Percentiles rank a stretch among this genome's conserved stretches.
These are phyloP conservation scores for Mortierella sp. DNA, from an alignment of 371 early-diverging fungal species.

Conservation along the genomic window DNA sequence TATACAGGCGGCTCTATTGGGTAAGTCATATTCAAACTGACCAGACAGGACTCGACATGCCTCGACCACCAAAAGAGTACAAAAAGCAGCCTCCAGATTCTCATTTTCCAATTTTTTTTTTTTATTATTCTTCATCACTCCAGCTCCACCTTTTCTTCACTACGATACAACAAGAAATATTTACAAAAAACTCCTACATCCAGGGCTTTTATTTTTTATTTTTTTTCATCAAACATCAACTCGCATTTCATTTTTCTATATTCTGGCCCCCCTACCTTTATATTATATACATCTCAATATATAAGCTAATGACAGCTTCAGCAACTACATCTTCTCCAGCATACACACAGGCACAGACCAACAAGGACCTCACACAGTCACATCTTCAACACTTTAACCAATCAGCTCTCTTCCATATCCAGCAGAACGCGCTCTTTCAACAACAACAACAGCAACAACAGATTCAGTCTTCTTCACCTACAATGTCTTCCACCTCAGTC, in stretches of 20 bases:
- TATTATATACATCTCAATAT: too few species aligned
- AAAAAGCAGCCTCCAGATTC: conserved; percentile 12
- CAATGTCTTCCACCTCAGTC: conserved; percentile 20
- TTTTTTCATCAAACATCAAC: background rate
- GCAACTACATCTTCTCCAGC: conserved; percentile 5
- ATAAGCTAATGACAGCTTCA: conserved; percentile 26
- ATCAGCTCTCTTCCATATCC: conserved; percentile 10
- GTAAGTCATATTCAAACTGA: background rate
- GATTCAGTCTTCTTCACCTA: conserved; percentile 19
- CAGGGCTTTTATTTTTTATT: background rate
- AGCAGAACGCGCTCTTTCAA: conserved; percentile 10
- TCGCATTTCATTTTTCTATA: background rate
- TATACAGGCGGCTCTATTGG: background rate
- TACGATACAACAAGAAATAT: background rate
- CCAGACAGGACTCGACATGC: background rate
- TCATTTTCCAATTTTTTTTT: conserved; percentile 8
- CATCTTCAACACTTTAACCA: conserved; percentile 15
- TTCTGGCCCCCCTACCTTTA: background rate
- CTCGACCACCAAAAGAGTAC: conserved; percentile 16
- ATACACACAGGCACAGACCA: conserved; percentile 44
- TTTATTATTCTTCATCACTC: background rate
- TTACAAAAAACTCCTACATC: background rate
- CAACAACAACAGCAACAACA: background rate
- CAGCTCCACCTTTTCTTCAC: background rate
- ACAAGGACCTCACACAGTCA: conserved; percentile 29